A percentile compares a stretch with the other conserved stretches of the same genome.
Conservation (phyloP, 176 grass and related monocot genomes). For the Carex pumila region DNA sequence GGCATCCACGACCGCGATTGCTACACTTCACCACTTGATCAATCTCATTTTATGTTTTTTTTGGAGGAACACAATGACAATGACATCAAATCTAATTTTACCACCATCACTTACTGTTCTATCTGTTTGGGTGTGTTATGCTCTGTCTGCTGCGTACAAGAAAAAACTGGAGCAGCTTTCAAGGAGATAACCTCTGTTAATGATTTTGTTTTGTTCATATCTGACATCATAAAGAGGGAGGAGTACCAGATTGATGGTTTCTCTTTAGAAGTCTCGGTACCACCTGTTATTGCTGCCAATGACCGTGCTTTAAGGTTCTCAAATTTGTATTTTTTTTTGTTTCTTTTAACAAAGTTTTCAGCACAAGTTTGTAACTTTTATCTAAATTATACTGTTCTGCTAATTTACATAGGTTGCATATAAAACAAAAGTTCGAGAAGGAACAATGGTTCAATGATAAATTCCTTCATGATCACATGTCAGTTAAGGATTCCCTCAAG, state of each 20-base stretch:
- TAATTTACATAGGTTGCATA: constrained; percentile 46
- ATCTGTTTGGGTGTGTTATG: constrained; percentile 74
- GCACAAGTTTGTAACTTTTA: constrained; percentile 5
- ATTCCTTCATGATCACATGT: constrained; percentile 38
- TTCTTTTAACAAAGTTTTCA: background rate
- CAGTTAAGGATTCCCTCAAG: constrained; percentile 75
- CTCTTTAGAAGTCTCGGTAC: constrained; percentile 65
- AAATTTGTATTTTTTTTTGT: constrained; percentile 3
- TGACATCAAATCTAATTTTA: constrained; percentile 25
- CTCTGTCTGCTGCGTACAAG: constrained; percentile 29
- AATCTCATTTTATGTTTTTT: constrained; percentile 37
- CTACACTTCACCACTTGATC: constrained; percentile 29
- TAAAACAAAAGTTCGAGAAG: constrained; percentile 62
- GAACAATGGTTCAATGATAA: constrained; percentile 63
- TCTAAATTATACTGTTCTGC: constrained; percentile 7
- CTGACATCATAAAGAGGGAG: constrained; percentile 43
- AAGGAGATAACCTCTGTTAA: constrained; percentile 17
- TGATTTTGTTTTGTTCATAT: constrained; percentile 35
- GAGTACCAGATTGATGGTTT: constrained; percentile 54
- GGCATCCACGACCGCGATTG: constrained; percentile 31
- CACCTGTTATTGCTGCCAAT: constrained; percentile 50
- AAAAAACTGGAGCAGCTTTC: background rate
- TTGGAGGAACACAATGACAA: constrained; percentile 47
- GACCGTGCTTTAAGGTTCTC: constrained; percentile 66
- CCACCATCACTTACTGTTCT: constrained; percentile 41